Evolutionary conservation across 495 filamentous ascomycete species (phyloP).

Genomic region (Mytilinidion resinicola): DNA sequence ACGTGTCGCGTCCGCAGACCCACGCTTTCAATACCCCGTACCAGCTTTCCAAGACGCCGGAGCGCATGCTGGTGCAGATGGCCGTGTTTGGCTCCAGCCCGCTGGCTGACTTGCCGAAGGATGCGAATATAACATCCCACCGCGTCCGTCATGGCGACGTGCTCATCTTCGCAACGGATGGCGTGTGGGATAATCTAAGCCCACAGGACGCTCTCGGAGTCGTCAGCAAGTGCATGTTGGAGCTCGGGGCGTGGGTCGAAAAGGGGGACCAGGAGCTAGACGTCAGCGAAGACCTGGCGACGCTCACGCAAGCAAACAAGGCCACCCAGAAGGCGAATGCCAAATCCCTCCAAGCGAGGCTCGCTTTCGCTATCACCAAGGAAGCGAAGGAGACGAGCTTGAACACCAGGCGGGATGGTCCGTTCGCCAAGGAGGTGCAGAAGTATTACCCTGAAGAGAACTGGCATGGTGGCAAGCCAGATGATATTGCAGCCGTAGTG

Average conservation of each 20-base stretch:
- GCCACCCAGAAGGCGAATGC: slow-evolving; percentile 27
- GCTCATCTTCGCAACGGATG: slow-evolving; percentile 84
- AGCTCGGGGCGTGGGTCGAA: slow-evolving; percentile 65
- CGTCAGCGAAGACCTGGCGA: slow-evolving; percentile 31
- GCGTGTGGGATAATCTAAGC: slow-evolving; percentile 95
- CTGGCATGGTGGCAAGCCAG: slow-evolving; percentile 82
- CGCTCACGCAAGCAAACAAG: slow-evolving; percentile 13
- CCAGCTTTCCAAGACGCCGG: slow-evolving; percentile 84
- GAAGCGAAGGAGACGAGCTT: slow-evolving; percentile 81
- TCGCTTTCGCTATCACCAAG: slow-evolving; percentile 68
- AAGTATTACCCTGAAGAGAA: slow-evolving; percentile 74
- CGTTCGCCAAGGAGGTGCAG: slow-evolving; percentile 91
- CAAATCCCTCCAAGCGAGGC: slow-evolving; percentile 59
- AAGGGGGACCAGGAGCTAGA: slow-evolving; percentile 47
- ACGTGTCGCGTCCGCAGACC: slow-evolving; percentile 77
- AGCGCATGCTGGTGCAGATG: slow-evolving; percentile 66
- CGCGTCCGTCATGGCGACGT: slow-evolving; percentile 83
- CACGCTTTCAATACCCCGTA: slow-evolving; percentile 97
- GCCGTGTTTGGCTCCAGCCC: slow-evolving; percentile 65
- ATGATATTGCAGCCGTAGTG: slow-evolving; percentile 81
- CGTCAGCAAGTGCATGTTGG: slow-evolving; percentile 67
- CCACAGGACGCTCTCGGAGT: slow-evolving; percentile 78
- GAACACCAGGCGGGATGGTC: slow-evolving; percentile 72
- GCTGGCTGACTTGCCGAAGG: slow-evolving; percentile 71
- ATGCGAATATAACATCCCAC: slow-evolving; percentile 73